phyloP scores from a whole-genome alignment of 768 basidiomycete species.

The Lactifluus hygrophoroides region DNA sequence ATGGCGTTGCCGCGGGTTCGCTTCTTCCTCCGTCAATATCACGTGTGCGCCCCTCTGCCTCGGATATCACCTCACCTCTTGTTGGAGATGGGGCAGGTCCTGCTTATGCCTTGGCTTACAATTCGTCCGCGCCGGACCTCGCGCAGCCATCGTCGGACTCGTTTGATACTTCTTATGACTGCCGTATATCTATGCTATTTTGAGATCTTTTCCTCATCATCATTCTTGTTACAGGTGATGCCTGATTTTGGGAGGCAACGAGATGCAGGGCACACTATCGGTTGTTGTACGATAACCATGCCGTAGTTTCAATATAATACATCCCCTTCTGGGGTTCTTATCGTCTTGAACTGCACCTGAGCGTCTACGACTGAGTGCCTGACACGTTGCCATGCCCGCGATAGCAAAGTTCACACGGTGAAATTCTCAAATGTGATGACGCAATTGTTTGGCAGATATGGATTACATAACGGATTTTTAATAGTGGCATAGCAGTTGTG shows the following conservation, averaged over 20 bases:
- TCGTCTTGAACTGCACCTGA: not conserved
- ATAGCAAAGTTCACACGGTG: too few relatives aligned
- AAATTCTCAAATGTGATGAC: not conserved
- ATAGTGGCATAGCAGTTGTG: not conserved
- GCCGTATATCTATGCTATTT: constrained; percentile 11
- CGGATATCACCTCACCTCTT: not conserved
- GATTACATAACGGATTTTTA: not conserved
- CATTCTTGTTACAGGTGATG: constrained; percentile 14
- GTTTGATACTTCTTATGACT: constrained; percentile 11
- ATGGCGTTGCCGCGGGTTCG: not conserved
- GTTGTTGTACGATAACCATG: constrained; percentile 10
- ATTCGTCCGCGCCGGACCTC: constrained; percentile 6
- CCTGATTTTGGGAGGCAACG: not conserved
- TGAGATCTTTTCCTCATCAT: not conserved
- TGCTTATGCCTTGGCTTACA: not conserved
- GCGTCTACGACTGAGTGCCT: not conserved
- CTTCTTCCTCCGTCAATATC: constrained; percentile 11
- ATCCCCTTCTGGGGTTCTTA: not conserved
- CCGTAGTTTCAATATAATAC: constrained; percentile 7
- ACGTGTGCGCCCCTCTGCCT: constrained; percentile 7
- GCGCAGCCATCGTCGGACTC: constrained; percentile 6
- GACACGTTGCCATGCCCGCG: not conserved
- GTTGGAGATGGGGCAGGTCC: not conserved
- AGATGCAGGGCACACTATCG: constrained; percentile 1
- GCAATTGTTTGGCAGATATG: not conserved